Conservation (phyloP, 345 rosid species). For the Ceriops tagal region DNA sequence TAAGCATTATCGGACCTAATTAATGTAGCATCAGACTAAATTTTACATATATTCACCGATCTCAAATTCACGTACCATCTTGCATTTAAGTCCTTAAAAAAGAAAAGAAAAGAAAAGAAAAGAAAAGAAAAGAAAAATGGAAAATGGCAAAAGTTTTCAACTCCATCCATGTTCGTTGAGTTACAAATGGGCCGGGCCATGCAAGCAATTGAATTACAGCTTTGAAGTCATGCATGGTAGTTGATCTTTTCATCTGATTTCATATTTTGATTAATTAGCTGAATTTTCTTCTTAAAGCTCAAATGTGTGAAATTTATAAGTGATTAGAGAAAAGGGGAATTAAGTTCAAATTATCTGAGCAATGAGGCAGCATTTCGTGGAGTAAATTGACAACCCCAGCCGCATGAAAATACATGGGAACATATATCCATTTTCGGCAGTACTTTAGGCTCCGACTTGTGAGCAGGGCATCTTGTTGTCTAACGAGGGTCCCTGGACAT, state of each 20-base stretch:
- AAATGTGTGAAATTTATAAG: background rate
- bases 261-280: no score
- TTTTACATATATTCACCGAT: no score
- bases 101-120: background rate
- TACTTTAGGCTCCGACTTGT: background rate
- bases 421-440: no score
- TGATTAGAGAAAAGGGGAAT: background rate
- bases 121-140: background rate
- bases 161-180: background rate
- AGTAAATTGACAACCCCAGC: conserved; percentile 6
- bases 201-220: no score
- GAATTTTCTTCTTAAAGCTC: background rate
- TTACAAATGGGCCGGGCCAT: no score
- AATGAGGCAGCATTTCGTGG: background rate
- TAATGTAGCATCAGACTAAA: no score
- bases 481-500: background rate
- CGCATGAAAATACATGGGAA: background rate
- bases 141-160: background rate
- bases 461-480: background rate
- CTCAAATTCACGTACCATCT: no score
- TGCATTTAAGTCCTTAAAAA: background rate
- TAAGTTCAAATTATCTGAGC: background rate
- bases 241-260: background rate
- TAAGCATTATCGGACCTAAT: background rate
- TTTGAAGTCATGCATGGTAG: no score